Base-by-base conservation (phyloP, 257 asterid species). In the Scutellaria barbata region DNA sequence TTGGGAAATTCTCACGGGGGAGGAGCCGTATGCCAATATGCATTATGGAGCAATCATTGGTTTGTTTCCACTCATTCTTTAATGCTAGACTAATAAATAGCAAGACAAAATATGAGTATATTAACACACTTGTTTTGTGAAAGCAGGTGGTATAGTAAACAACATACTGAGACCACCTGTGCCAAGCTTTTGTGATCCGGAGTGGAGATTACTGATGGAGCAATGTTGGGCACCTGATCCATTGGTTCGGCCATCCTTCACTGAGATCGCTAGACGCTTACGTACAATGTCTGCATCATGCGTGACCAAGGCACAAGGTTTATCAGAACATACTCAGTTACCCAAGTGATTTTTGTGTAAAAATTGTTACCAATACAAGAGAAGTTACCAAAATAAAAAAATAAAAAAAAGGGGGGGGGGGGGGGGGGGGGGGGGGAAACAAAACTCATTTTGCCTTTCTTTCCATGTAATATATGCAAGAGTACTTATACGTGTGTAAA, bases 141-240 rank as follows among this genome's bases (percentile, higher is more conserved):
- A 51, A 64, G 35, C 89, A 92, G 98, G 98, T 40, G 98, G 98
- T 60, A 92, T 92, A 22, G 98, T 92, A 43, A 92, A 84, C 62
- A 92, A 92, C 86, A 90, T 90, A 14, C 76, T 92, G 82, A 80
- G 96, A 73, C 98, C 96, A 52, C 85, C 75, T 5, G 86, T 92
- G 63, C 96, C 96, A 2, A 84, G 88, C 83, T 85, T 59, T 55
- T 92, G 98, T 12, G 98, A 88, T 33, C 68, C 88, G 0, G 96
- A 88, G 25, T 92, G 98, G 96, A 82, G 83, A 77, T 12, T 84
- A 80, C 86, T 92, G 60, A 92, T 92, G 98, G 98, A 92, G 80
- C 96, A 88, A 63, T 92, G 98, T 25, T 92, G 98, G 98, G 96
- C 98, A 6, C 98, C 98, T 0, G 96, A 92, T 60, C 96, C 98